phyloP scores from a whole-genome alignment of 2,329 filamentous ascomycete species.

The Aspergillus texensis region DNA sequence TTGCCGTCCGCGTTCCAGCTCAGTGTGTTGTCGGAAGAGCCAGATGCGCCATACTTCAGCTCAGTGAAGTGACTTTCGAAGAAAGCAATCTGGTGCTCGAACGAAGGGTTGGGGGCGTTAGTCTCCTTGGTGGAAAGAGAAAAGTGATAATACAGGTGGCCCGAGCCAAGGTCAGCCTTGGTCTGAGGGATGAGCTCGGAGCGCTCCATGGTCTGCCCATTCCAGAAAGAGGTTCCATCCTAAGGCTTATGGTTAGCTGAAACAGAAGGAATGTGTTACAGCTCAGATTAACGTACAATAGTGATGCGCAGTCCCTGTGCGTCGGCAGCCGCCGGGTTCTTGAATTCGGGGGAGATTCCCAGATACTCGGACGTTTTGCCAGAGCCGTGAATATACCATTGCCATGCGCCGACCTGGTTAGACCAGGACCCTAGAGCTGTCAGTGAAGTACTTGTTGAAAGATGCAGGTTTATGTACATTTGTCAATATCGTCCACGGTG shows the following conservation, averaged over 20 bases:
- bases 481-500: conserved; percentile 28
- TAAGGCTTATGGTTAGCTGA: background rate
- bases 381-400: conserved; percentile 75
- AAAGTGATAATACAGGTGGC: conserved; percentile 73
- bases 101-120: conserved; percentile 63
- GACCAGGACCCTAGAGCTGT: conserved; percentile 61
- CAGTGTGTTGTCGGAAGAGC: conserved; percentile 61
- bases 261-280: conserved; percentile 29
- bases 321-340: conserved; percentile 67
- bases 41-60: conserved; percentile 60
- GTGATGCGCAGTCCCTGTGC: conserved; percentile 70
- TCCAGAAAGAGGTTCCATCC: conserved; percentile 62
- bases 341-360: conserved; percentile 61
- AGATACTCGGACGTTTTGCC: conserved; percentile 57
- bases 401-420: conserved; percentile 69
- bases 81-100: conserved; percentile 69
- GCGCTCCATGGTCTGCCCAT: conserved; percentile 71
- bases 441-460: background rate
- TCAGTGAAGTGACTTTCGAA: conserved; percentile 72
- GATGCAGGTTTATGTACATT: conserved; percentile 19
- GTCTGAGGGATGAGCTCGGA: conserved; percentile 76
- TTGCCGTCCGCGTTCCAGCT: conserved; percentile 66
- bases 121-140: conserved; percentile 61
- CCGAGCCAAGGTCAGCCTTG: conserved; percentile 63
- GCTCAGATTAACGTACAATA: conserved; percentile 46